A percentile compares a stretch with the other conserved stretches of the same genome.
These are phyloP conservation scores for Lindgomyces ingoldianus DNA, from an alignment of 495 filamentous ascomycete species.

Conservation along the genomic window DNA sequence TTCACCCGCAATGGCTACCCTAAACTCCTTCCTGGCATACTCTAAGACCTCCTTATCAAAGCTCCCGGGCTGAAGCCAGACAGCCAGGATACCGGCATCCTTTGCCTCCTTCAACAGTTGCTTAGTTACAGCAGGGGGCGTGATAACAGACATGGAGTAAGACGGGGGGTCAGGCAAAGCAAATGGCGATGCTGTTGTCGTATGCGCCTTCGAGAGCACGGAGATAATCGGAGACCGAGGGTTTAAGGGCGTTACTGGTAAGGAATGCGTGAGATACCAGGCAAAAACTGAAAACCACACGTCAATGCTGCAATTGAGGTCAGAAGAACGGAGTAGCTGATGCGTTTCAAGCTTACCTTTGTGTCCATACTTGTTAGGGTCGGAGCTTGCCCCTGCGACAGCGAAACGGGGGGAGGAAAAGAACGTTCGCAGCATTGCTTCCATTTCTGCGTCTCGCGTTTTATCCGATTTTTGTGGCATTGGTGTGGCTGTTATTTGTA, in stretches of 20 bases:
- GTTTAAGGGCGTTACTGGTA: constrained; percentile 82
- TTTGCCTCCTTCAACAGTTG: constrained; percentile 76
- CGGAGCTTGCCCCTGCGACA: constrained; percentile 86
- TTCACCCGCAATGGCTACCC: constrained; percentile 68
- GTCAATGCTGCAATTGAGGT: neutral
- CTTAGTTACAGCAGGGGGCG: constrained; percentile 73
- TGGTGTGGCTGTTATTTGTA: too few relatives aligned
- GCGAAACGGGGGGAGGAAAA: constrained; percentile 82
- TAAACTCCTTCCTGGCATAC: constrained; percentile 66
- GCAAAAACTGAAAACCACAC: constrained; percentile 62
- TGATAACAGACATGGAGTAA: constrained; percentile 84
- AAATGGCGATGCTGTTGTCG: constrained; percentile 65
- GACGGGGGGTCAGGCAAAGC: constrained; percentile 63
- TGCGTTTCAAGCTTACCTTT: constrained; percentile 60
- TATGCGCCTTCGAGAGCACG: constrained; percentile 55
- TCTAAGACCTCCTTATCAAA: constrained; percentile 72
- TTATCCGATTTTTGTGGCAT: constrained; percentile 5
- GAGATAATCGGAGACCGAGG: constrained; percentile 64
- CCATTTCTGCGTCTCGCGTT: constrained; percentile 37
- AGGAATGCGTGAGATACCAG: constrained; percentile 79
- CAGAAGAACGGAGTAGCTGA: neutral
- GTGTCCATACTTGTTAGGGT: constrained; percentile 85
- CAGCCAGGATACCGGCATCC: constrained; percentile 71
- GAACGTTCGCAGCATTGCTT: constrained; percentile 70
- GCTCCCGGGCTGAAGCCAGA: constrained; percentile 91